Evolutionary conservation across 116 monocot genomes (phyloP).

Genomic region (Thalassia testudinum): DNA sequence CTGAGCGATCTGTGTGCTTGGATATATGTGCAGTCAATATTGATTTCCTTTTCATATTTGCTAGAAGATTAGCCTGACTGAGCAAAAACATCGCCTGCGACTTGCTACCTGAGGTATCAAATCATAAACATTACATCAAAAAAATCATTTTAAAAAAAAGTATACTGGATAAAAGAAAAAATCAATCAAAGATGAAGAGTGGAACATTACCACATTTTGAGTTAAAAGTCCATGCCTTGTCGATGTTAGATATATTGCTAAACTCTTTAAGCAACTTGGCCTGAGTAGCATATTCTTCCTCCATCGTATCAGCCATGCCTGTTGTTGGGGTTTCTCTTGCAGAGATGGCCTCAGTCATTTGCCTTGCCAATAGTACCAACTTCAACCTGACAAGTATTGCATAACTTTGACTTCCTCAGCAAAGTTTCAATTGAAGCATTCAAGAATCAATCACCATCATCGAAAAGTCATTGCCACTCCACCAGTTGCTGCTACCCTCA

Average conservation of each 20-base stretch:
- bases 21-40: conserved; percentile 63
- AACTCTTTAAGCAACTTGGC: conserved; percentile 79
- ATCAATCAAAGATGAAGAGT: background rate
- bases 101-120: conserved; percentile 19
- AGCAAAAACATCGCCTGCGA: conserved; percentile 65
- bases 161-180: background rate
- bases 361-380: too few species aligned
- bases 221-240: conserved; percentile 79
- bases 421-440: too few species aligned
- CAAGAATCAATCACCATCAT: too few species aligned
- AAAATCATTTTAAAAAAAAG: background rate
- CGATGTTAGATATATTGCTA: conserved; percentile 39
- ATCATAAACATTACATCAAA: background rate
- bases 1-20: conserved; percentile 20
- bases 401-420: too few species aligned
- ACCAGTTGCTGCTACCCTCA: too few species aligned
- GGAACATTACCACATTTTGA: conserved; percentile 39
- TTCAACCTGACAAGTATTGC: too few species aligned
- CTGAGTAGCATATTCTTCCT: conserved; percentile 61
- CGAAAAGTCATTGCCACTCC: too few species aligned
- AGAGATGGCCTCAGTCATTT: too few species aligned
- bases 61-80: conserved; percentile 50
- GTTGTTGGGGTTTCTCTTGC: too few species aligned
- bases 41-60: conserved; percentile 50
- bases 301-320: background rate